Evolutionary conservation across 192 early-diverging fungal species (phyloP), one percentile per base, ranked within the genome.

Genomic region (Entophlyctis helioformis): DNA sequence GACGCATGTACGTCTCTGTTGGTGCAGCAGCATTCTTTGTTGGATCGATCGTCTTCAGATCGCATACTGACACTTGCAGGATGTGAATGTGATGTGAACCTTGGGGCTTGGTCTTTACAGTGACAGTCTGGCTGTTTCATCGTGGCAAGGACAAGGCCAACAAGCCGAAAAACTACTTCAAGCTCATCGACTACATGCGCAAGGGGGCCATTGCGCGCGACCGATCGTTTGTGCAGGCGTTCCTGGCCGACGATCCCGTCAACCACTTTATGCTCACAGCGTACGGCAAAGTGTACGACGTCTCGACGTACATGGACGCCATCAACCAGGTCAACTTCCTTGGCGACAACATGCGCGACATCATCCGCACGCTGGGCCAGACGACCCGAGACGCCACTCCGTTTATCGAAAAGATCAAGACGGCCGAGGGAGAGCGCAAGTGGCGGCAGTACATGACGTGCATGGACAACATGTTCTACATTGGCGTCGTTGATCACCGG

Each of bases 401-500:
- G 24, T 32, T 1, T 21, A 26, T 25, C 26, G 38, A 39, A 25
- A 29, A 48, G 43, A n/a, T n/a, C n/a, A n/a, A n/a, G n/a, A n/a
- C n/a, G n/a, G n/a, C n/a, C 2, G 11, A 48, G 18, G 22, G 29
- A 18, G 26, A 47, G 28, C 39, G 49, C 56, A 57, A 19, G 20
- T n/a, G n/a, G n/a, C n/a, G n/a, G n/a, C 51, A 80, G 61, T 64
- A 58, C 40, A 29, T 61, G 33, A 76, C 80, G 25, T 94, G 90
- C 62, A 58, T 94, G 31, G 76, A 91, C 39, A 67, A 70, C 39
- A 62, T 81, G 28, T 94, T 90, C 54, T 87, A 82, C 40, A 59
- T 85, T 11, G 89, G 88, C 8, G 57, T 65, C 21, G 51, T 91
- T 18, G 89, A 93, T 46, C 81, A 80, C 29, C 76, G 88, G 16